A percentile compares a stretch with the other conserved stretches of the same genome.
Conservation (phyloP, 257 asterid species). For the Anisodus acutangulus region DNA sequence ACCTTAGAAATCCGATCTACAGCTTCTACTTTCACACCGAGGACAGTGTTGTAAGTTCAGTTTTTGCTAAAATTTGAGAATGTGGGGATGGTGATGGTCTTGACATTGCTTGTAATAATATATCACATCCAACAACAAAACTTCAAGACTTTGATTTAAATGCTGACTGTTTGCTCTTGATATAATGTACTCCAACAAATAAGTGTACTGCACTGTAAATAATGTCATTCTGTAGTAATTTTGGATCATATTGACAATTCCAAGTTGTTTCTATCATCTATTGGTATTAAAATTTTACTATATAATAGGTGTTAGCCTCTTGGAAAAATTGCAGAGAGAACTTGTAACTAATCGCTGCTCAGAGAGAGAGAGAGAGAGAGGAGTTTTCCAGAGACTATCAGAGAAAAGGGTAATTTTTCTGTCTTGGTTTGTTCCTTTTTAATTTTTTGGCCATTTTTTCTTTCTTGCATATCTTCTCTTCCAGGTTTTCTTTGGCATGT, state of each 20-base stretch:
- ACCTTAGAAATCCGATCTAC: constrained; percentile 34
- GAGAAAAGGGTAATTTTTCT: too few species aligned
- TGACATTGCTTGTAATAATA: constrained; percentile 24
- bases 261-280: neutral
- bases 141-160: neutral
- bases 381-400: too few species aligned
- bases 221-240: neutral
- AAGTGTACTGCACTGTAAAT: neutral
- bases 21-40: neutral
- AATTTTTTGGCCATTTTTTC: neutral
- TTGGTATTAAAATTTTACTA: too few species aligned
- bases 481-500: too few species aligned
- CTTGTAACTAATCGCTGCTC: too few species aligned
- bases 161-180: neutral
- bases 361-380: neutral
- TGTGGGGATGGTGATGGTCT: constrained; percentile 16
- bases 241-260: neutral
- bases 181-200: neutral
- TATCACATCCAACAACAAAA: constrained; percentile 31
- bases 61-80: constrained; percentile 18
- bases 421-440: too few species aligned
- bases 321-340: too few species aligned
- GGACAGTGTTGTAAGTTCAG: neutral
- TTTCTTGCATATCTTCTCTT: too few species aligned
- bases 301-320: too few species aligned